Conservation (phyloP, 495 filamentous ascomycete species). For the Cladorrhinum samala region DNA sequence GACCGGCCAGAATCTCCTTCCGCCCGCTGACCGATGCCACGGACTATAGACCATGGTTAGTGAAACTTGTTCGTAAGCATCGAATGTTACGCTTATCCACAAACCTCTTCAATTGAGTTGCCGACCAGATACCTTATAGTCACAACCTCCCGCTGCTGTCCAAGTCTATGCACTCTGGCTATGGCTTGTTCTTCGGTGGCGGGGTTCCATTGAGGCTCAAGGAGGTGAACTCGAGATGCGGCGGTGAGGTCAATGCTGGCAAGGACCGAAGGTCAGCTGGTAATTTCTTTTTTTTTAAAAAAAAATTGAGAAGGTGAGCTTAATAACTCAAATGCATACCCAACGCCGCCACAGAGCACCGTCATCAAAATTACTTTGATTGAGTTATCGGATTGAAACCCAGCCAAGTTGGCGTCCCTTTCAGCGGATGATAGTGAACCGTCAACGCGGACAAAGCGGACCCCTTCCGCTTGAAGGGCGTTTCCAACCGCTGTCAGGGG, state of each 20-base stretch:
- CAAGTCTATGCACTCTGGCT: background rate
- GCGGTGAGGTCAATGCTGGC: background rate
- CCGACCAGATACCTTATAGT: background rate
- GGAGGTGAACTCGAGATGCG: background rate
- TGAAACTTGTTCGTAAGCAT: background rate
- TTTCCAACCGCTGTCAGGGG: background rate
- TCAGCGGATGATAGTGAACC: background rate
- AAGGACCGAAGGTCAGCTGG: too few relatives aligned
- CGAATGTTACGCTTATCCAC: background rate
- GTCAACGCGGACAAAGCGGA: background rate
- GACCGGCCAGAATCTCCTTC: background rate
- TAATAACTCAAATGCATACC: background rate
- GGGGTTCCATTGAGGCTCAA: background rate
- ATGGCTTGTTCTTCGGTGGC: background rate
- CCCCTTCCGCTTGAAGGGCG: background rate
- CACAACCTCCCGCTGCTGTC: background rate
- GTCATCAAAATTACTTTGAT: background rate
- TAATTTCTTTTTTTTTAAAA: background rate
- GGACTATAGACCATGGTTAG: background rate
- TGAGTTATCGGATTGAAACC: background rate
- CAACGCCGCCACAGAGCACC: background rate
- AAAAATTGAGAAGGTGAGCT: background rate
- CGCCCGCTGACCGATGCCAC: background rate
- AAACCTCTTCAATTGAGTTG: background rate
- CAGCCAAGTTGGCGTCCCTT: background rate